Percentiles rank a stretch among this genome's conserved stretches.
These are phyloP conservation scores for Rhizopus arrhizus DNA, from an alignment of 371 early-diverging fungal genomes.

Conservation along the genomic window DNA sequence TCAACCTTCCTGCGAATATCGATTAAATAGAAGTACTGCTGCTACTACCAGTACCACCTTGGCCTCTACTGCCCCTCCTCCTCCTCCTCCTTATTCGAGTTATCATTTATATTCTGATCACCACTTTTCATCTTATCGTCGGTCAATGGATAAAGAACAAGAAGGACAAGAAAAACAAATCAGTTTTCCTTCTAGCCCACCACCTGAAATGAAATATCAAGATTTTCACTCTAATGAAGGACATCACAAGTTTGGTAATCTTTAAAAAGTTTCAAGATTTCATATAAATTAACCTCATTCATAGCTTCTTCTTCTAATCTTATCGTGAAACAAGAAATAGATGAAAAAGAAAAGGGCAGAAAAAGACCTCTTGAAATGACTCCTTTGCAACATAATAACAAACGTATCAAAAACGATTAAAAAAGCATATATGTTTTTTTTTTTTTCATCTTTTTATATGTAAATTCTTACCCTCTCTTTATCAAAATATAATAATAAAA, in stretches of 20 bases:
- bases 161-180: slow-evolving; percentile 3
- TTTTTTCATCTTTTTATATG: slow-evolving; percentile 1
- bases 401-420: neutral
- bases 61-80: neutral
- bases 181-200: slow-evolving; percentile 11
- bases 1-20: neutral
- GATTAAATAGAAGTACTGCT: neutral
- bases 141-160: neutral
- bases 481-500: neutral
- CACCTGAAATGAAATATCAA: slow-evolving; percentile 10
- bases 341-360: neutral
- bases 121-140: neutral
- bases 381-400: neutral
- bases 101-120: neutral
- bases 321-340: too few relatives aligned
- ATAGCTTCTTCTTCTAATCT: neutral
- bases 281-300: neutral
- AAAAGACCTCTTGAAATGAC: neutral
- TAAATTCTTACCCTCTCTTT: neutral
- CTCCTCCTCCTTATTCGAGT: slow-evolving; percentile 2
- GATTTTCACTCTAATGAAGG: neutral
- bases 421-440: neutral
- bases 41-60: too few relatives aligned
- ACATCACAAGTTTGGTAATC: neutral
- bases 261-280: neutral